phyloP scores from a whole-genome alignment of 73 alveolate species.

The Paraurostyla sp. region DNA sequence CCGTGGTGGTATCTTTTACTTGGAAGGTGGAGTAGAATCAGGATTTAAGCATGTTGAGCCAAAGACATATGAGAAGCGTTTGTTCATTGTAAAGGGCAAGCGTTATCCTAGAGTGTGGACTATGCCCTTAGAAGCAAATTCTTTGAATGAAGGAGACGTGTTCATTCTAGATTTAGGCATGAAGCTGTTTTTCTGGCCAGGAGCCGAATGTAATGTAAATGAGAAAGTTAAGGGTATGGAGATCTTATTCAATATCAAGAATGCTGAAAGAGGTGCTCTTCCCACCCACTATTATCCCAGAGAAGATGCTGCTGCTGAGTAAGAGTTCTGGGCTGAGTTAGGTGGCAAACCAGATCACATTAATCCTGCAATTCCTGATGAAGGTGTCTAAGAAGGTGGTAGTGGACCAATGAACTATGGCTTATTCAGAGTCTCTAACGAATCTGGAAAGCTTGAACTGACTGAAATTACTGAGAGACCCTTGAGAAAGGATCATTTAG shows the following conservation, averaged over 20 bases:
- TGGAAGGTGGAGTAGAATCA: conserved; percentile 76
- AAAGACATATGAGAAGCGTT: conserved; percentile 54
- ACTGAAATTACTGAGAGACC: conserved; percentile 76
- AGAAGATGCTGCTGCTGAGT: conserved; percentile 65
- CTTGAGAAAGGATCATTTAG: conserved; percentile 55
- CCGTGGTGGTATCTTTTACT: conserved; percentile 65
- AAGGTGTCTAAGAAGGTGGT: conserved; percentile 49
- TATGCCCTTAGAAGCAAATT: conserved; percentile 17
- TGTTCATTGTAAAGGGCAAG: conserved; percentile 74
- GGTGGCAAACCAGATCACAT: conserved; percentile 76
- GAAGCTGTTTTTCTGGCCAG: conserved; percentile 76
- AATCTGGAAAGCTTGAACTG: conserved; percentile 30
- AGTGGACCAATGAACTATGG: conserved; percentile 12
- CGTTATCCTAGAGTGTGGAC: conserved; percentile 78
- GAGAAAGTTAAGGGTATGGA: conserved; percentile 71
- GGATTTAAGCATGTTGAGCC: conserved; percentile 72
- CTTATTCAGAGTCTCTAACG: conserved; percentile 58
- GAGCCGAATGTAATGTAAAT: conserved; percentile 61
- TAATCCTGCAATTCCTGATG: conserved; percentile 70
- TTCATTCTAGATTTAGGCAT: conserved; percentile 65
- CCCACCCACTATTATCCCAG: conserved; percentile 63
- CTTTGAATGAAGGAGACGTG: conserved; percentile 75
- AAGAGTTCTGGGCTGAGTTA: conserved; percentile 67
- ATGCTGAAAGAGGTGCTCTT: conserved; percentile 66
- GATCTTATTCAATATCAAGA: conserved; percentile 60